Conservation (phyloP, 2,329 filamentous ascomycete species). For the Fonsecaea pedrosoi region DNA sequence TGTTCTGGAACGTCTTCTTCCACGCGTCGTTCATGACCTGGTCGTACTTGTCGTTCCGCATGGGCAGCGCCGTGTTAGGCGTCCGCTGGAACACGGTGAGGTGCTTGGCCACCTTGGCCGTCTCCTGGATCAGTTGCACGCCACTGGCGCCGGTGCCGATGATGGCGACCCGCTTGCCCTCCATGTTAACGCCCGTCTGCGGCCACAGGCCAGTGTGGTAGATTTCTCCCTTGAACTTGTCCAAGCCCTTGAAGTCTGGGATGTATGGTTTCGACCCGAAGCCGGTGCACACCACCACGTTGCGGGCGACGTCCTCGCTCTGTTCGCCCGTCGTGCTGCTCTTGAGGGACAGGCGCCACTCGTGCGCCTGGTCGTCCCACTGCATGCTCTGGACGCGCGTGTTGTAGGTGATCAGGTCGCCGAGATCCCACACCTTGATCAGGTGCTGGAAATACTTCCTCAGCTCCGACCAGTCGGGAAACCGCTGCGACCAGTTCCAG, state of each 20-base stretch:
- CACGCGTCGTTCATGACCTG: background rate
- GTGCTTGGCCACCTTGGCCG: conserved; percentile 52
- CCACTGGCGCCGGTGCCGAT: conserved; percentile 28
- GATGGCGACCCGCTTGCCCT: conserved; percentile 26
- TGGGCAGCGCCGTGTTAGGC: conserved; percentile 43
- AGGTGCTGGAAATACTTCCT: conserved; percentile 18
- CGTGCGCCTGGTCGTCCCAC: conserved; percentile 12
- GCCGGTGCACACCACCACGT: conserved; percentile 9
- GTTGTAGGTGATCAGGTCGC: conserved; percentile 3
- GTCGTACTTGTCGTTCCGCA: background rate
- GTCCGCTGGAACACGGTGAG: conserved; percentile 38
- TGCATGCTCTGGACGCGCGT: conserved; percentile 9
- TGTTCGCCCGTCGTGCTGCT: background rate
- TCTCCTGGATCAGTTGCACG: conserved; percentile 27
- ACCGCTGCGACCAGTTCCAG: conserved; percentile 49
- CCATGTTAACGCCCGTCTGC: conserved; percentile 16
- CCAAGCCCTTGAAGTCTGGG: conserved; percentile 41
- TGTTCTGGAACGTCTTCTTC: conserved; percentile 8
- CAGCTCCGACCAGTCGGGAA: conserved; percentile 10
- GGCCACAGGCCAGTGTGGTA: conserved; percentile 42
- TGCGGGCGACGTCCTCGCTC: background rate
- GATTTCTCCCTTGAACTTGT: conserved; percentile 40
- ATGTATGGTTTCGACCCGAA: conserved; percentile 47
- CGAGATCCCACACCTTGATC: conserved; percentile 10
- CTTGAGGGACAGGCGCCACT: conserved; percentile 8